A percentile compares a stretch with the other conserved stretches of the same genome.
phyloP scores from a whole-genome alignment of 73 alveolate genomes.

The Uronychia binucleata region DNA sequence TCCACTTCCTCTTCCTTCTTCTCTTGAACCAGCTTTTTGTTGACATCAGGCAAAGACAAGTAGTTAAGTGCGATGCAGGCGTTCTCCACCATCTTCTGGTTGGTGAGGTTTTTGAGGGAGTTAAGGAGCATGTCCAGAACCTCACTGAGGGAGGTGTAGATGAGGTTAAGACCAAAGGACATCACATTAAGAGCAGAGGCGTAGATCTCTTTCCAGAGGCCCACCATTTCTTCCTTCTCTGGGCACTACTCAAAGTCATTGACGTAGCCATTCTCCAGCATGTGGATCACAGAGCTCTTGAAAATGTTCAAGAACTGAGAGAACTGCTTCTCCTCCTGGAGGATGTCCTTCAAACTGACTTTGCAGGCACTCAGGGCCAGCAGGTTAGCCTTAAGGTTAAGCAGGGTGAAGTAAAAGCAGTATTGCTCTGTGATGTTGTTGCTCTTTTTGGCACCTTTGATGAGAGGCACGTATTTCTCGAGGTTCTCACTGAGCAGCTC shows the following conservation, averaged over 20 bases:
- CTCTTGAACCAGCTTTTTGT: constrained; percentile 11
- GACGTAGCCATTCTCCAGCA: constrained; percentile 48
- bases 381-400: constrained; percentile 46
- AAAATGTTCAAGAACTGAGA: constrained; percentile 20
- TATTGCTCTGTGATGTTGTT: constrained; percentile 45
- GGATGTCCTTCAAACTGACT: constrained; percentile 31
- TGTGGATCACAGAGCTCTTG: constrained; percentile 20
- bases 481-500: constrained; percentile 22
- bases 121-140: constrained; percentile 16
- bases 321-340: constrained; percentile 30
- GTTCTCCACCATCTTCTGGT: constrained; percentile 44
- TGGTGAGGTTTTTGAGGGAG: constrained; percentile 18
- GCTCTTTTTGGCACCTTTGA: constrained; percentile 26
- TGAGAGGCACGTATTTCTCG: constrained; percentile 6
- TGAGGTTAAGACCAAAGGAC: constrained; percentile 50
- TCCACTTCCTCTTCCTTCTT: background rate
- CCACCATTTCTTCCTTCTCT: constrained; percentile 15
- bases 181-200: constrained; percentile 21
- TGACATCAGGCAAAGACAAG: constrained; percentile 33
- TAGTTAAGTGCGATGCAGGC: constrained; percentile 37
- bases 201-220: constrained; percentile 57
- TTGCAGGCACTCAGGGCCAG: constrained; percentile 35
- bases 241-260: constrained; percentile 42
- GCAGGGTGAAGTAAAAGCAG: constrained; percentile 42
- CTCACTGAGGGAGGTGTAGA: constrained; percentile 32